These are phyloP conservation scores for Rhizomucor pusillus DNA, from an alignment of 371 early-diverging fungal species.

Conservation along the genomic window DNA sequence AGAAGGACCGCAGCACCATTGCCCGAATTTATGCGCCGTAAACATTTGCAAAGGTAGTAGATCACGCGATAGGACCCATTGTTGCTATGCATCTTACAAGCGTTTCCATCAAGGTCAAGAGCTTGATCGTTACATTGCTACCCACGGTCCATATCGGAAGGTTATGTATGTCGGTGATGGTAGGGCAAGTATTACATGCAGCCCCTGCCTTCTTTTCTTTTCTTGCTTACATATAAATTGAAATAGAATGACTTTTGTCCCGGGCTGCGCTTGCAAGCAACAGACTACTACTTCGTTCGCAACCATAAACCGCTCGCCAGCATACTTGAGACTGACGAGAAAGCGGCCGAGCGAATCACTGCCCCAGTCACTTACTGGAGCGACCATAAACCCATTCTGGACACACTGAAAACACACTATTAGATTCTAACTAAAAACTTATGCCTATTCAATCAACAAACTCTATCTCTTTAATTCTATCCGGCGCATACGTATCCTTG, in stretches of 20 bases:
- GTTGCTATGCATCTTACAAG: neutral
- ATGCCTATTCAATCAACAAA: constrained; percentile 39
- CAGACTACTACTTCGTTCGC: constrained; percentile 26
- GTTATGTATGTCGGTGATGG: constrained; percentile 49
- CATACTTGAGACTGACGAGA: constrained; percentile 10
- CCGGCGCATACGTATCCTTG: constrained; percentile 64
- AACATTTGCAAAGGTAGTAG: constrained; percentile 77
- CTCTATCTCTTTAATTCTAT: constrained; percentile 49
- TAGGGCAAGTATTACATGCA: constrained; percentile 17
- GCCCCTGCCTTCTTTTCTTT: neutral
- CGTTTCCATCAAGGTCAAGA: constrained; percentile 28
- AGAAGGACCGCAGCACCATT: constrained; percentile 55
- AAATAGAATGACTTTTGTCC: constrained; percentile 49
- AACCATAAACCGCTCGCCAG: constrained; percentile 12
- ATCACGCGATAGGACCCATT: neutral
- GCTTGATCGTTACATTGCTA: constrained; percentile 25
- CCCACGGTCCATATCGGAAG: constrained; percentile 24
- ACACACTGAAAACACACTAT: constrained; percentile 1
- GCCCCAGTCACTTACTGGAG: constrained; percentile 25
- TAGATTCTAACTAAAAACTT: neutral
- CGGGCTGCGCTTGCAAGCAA: constrained; percentile 25
- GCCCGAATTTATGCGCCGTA: constrained; percentile 60
- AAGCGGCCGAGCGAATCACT: constrained; percentile 8
- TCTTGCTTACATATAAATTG: neutral
- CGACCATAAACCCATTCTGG: constrained; percentile 9